Base-by-base conservation (phyloP, 1,284 basidiomycete species). In the Chalciporus sp. region DNA sequence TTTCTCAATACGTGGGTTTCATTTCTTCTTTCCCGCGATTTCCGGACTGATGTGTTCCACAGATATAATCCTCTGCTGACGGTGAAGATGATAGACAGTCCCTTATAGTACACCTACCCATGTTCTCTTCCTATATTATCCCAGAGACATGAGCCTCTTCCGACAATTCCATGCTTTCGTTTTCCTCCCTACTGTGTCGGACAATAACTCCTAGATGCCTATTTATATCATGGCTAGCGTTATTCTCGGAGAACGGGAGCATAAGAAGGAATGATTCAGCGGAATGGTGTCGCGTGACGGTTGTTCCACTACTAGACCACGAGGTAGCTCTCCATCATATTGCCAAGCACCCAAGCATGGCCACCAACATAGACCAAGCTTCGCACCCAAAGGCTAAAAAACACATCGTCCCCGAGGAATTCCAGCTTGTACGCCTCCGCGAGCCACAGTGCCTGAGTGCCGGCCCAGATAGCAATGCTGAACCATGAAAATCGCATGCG, bases 1-100 rank as follows among this genome's bases (percentile, higher is more conserved):
- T 99, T 63, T 96, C 94, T 61, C 95, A 98, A 93, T 98, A 98
- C 79, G 86, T 91, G 71, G 66, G 83, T 73, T 39, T 53, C 33
- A 6, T 9, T 52, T 44, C 20, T 23, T 27, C 26, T 11, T 39
- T 59, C 37, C 20, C 35, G 31, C 1, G 2, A 23, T 45, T 23
- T n/a, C 37, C 35, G 47, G n/a, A 35, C 61, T 70, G 49, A 68
- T 14, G 2, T 40, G 10, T 47, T 47, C 41, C 39, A 47, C 40
- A 69, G 67, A 72, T 69, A 72, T 69, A 28, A 72, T 57, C 31
- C 27, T 35, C 8, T 41, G 45, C 17, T 52, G 48, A 44, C 28
- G 28, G 17, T 17, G 48, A 39, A 47, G 40, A 49, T 40, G 23
- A 43, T 51, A 50, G 49, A 37, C 46, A 49, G 17, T 42, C 40